Percentiles rank a stretch among this genome's conserved stretches.
Conservation (phyloP, 352 stramenopile species). For the Pythium vanterpoolii region DNA sequence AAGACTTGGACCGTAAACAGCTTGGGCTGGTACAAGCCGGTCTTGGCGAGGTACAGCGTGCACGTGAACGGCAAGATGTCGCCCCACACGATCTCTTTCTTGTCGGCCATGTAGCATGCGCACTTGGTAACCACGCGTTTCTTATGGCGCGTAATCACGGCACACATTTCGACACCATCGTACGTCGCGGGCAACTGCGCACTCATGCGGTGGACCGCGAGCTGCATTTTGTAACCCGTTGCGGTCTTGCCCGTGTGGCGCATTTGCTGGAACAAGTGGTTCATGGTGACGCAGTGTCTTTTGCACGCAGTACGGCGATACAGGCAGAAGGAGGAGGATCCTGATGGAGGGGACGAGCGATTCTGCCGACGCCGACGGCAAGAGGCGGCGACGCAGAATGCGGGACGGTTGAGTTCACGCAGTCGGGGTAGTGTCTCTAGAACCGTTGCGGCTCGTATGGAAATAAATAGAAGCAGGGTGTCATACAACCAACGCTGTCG, state of each 20-base stretch:
- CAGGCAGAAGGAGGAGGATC: background rate
- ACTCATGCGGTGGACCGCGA: constrained; percentile 64
- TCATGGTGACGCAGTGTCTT: constrained; percentile 29
- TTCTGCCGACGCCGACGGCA: background rate
- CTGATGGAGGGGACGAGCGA: too few species aligned
- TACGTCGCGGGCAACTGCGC: constrained; percentile 42
- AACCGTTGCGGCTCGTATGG: background rate
- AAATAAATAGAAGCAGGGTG: background rate
- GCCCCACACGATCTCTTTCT: constrained; percentile 65
- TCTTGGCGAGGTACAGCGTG: constrained; percentile 75
- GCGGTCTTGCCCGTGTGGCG: constrained; percentile 57
- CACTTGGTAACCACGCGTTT: constrained; percentile 64
- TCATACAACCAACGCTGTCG: background rate
- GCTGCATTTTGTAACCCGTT: constrained; percentile 64
- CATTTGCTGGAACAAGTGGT: constrained; percentile 61
- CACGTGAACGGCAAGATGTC: constrained; percentile 73
- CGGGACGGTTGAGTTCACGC: background rate
- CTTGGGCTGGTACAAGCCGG: constrained; percentile 65
- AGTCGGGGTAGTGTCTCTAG: background rate
- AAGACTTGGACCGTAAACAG: constrained; percentile 68
- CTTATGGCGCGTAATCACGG: constrained; percentile 67
- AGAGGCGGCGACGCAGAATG: background rate
- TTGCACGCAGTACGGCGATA: too few species aligned
- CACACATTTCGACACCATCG: constrained; percentile 49
- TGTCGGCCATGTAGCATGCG: constrained; percentile 40